Percentiles rank a stretch among this genome's conserved stretches.
phyloP scores from a whole-genome alignment of 805 yeast genomes.

The Ogataea chonburiensis region DNA sequence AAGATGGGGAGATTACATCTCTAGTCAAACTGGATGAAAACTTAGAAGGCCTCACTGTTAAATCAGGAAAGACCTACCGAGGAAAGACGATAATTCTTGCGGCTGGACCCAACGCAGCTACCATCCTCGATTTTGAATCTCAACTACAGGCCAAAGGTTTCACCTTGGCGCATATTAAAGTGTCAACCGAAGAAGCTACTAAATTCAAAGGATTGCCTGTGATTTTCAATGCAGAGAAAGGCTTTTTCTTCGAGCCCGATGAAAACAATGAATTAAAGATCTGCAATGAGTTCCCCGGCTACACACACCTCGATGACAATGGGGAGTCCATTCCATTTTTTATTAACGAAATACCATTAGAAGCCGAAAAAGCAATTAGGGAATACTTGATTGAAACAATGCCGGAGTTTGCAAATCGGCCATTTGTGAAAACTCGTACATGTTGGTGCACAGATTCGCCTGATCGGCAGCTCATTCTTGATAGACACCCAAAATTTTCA shows the following conservation, averaged over 20 bases:
- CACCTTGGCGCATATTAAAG: conserved; percentile 38
- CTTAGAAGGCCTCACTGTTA: conserved; percentile 14
- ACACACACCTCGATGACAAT: conserved; percentile 22
- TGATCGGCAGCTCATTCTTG: conserved; percentile 24
- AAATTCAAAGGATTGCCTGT: conserved; percentile 39
- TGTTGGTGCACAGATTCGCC: conserved; percentile 33
- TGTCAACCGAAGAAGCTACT: conserved; percentile 36
- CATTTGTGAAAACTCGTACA: conserved; percentile 19
- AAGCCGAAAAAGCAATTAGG: conserved; percentile 19
- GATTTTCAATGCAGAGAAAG: conserved; percentile 40
- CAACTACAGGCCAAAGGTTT: conserved; percentile 39
- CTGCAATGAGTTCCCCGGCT: conserved; percentile 32
- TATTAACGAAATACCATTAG: conserved; percentile 34
- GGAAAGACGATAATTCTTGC: conserved; percentile 35
- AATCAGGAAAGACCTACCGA: conserved; percentile 28
- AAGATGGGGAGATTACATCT: conserved; percentile 11
- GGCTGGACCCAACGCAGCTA: conserved; percentile 40
- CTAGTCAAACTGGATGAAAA: conserved; percentile 7
- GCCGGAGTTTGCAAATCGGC: conserved; percentile 37
- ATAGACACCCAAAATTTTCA: conserved; percentile 21
- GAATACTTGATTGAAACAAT: conserved; percentile 28
- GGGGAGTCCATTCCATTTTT: conserved; percentile 27
- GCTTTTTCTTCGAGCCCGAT: conserved; percentile 50
- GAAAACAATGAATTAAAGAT: conserved; percentile 35
- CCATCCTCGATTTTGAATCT: conserved; percentile 30